A percentile compares a stretch with the other conserved stretches of the same genome.
These are phyloP conservation scores for Musa beccarii DNA, from an alignment of 176 grass and related monocot species.

Conservation along the genomic window DNA sequence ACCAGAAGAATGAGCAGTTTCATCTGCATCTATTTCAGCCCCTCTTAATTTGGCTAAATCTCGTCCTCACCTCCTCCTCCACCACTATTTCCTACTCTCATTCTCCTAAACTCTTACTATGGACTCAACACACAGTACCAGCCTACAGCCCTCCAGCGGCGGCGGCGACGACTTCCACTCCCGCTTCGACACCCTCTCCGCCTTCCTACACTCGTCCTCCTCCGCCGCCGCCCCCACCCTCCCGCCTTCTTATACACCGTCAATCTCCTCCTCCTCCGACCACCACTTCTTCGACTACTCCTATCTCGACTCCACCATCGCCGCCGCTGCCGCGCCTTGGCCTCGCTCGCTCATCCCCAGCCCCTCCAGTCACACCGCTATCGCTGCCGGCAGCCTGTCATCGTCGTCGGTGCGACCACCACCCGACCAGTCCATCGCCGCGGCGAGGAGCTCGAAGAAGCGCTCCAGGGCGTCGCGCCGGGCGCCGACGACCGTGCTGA, in stretches of 20 bases:
- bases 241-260: not conserved
- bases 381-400: not conserved
- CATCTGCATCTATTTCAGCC: not conserved
- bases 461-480: conserved; percentile 73
- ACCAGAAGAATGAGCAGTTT: not conserved
- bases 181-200: not conserved
- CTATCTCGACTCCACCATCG: not conserved
- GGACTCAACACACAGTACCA: not conserved
- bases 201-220: not conserved
- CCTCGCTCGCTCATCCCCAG: not conserved
- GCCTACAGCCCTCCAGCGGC: not conserved
- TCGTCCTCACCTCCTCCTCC: not conserved
- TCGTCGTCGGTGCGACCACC: not conserved
- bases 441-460: conserved; percentile 49
- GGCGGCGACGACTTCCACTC: conserved; percentile 1
- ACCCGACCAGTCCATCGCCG: not conserved
- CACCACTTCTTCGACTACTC: not conserved
- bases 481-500: conserved; percentile 82
- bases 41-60: not conserved
- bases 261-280: not conserved
- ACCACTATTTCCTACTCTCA: not conserved
- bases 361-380: not conserved
- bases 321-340: not conserved
- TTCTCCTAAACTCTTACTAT: not conserved
- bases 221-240: not conserved